Evolutionary conservation across 345 rosid species (phyloP).

Genomic region (Gossypium ekmanianum): DNA sequence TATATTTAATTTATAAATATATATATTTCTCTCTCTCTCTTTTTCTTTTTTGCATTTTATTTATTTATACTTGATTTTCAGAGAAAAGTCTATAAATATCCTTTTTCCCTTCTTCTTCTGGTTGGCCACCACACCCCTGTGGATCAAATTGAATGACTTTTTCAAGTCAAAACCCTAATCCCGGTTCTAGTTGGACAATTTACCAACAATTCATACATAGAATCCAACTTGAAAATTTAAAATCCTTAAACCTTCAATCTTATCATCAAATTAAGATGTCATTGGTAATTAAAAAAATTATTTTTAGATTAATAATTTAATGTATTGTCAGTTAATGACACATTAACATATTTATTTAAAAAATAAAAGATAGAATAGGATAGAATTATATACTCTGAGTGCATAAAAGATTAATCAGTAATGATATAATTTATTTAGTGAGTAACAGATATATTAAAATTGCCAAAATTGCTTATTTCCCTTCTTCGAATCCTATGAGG

Average conservation of each 20-base stretch:
- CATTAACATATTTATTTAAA: too few species aligned
- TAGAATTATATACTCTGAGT: too few species aligned
- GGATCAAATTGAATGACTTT: neutral
- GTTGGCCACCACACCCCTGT: neutral
- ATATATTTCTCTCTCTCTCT: neutral
- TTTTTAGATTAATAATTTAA: too few species aligned
- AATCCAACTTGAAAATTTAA: too few species aligned
- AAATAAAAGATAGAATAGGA: too few species aligned
- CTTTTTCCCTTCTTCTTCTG: neutral
- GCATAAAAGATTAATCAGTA: too few species aligned
- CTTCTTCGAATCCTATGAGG: neutral
- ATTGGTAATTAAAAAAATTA: too few species aligned
- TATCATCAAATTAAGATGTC: too few species aligned
- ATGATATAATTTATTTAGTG: too few species aligned
- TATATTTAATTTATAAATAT: neutral
- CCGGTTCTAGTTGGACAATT: neutral
- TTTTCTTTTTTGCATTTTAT: neutral
- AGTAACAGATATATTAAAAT: neutral
- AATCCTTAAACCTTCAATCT: too few species aligned
- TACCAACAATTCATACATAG: too few species aligned
- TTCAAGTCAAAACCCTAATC: slow-evolving; percentile 17
- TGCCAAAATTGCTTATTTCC: neutral
- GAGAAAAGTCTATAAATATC: neutral
- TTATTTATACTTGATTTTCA: neutral
- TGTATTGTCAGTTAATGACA: too few species aligned